Evolutionary conservation across 768 basidiomycete genomes (phyloP), one percentile per base, ranked within the genome.

Genomic region (Rhodotorula taiwanensis): DNA sequence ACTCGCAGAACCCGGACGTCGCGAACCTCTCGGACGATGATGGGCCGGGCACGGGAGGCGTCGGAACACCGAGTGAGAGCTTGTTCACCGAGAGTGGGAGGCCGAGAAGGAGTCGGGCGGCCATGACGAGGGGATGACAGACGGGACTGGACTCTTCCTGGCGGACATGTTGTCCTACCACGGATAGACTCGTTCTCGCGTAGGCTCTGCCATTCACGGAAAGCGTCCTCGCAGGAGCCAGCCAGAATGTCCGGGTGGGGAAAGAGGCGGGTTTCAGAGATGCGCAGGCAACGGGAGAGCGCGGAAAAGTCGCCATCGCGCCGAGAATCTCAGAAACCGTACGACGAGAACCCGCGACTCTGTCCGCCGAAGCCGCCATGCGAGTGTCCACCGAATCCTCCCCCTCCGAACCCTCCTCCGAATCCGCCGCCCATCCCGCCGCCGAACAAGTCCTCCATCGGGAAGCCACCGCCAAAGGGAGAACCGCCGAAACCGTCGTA

Each of bases 351-450:
- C 18, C 62, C 62, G 27, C 63, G 58, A 8, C 58, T 57, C n/a
- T 28, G 18, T 18, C 47, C 57, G 25, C 48, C 56, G 8, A 27
- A 52, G 8, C 28, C 63, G 47, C 41, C 56, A 52, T 42, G 47
- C 47, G 28, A 47, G 55, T 23, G 45, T 11, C 56, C 56, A 0
- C 56, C 56, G 10, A 58, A 64, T 20, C 47, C 47, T 8, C 45
- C 41, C 13, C 62, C 58, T 15, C 58, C 52, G 9, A 30, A 31
- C 42, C 51, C 52, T 0, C 59, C 62, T 1, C 64, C 66, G 23
- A 71, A 64, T 18, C 68, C 31, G 50, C 68, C 54, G 16, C 42
- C 55, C 21, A 61, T 57, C 8, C 57, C 67, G n/a, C 70, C 67
- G 8, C 63, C 66, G 52, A 61, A 50, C 41, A 62, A 65, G 27